A percentile compares a stretch with the other conserved stretches of the same genome.
These are phyloP conservation scores for Lathyrus oleraceus DNA, from an alignment of 306 rosid species.

Conservation along the genomic window DNA sequence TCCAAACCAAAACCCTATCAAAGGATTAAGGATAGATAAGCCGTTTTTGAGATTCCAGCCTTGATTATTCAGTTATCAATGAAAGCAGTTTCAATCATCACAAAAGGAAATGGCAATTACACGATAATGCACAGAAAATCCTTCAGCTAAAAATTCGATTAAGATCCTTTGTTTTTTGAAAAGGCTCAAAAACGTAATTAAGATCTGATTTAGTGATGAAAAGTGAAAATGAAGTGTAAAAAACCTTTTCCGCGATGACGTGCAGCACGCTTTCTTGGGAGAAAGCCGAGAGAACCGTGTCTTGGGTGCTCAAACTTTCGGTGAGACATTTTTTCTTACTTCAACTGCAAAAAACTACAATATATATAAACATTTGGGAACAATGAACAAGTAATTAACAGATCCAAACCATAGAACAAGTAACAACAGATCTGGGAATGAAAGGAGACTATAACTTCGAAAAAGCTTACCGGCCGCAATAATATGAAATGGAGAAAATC, in stretches of 20 bases:
- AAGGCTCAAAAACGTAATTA: not conserved
- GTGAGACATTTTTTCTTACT: constrained; percentile 61
- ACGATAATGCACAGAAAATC: constrained; percentile 1
- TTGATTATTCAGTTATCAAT: constrained; percentile 50
- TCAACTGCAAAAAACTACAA: not conserved
- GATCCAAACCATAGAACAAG: not conserved
- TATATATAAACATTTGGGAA: no score
- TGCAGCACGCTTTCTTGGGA: constrained; percentile 78
- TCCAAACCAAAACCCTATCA: constrained; percentile 56
- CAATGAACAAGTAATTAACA: no score
- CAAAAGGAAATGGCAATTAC: constrained; percentile 13
- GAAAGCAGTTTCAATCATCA: constrained; percentile 47
- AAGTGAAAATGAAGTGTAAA: not conserved
- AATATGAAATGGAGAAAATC: not conserved
- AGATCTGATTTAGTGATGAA: no score
- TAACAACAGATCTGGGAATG: no score
- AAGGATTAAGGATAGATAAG: constrained; percentile 48
- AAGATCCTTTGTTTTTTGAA: not conserved
- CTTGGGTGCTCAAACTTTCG: constrained; percentile 89
- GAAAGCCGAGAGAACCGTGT: constrained; percentile 89
- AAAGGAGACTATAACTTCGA: not conserved
- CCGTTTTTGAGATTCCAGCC: constrained; percentile 87
- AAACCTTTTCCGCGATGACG: constrained; percentile 85
- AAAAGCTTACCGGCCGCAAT: not conserved
- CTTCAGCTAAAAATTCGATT: no score